Percentiles rank a stretch among this genome's conserved stretches.
phyloP scores from a whole-genome alignment of 106 monocot species.

The Hemerocallis citrina region DNA sequence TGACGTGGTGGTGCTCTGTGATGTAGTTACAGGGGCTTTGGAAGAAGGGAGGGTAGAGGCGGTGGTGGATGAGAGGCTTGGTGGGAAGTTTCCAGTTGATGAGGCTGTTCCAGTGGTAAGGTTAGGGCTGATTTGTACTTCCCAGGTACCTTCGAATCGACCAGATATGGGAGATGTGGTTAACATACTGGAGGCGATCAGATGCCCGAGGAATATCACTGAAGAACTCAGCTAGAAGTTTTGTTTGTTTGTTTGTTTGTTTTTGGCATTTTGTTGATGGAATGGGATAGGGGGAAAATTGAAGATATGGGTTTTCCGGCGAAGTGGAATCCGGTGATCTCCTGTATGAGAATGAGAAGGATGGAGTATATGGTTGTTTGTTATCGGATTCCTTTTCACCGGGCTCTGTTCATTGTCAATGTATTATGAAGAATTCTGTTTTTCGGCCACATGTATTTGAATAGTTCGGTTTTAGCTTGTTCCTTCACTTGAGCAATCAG shows the following conservation, averaged over 20 bases:
- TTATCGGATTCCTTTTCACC: no score
- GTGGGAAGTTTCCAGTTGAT: slow-evolving; percentile 15
- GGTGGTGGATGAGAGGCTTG: slow-evolving; percentile 16
- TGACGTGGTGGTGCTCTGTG: no score
- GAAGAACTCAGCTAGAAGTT: slow-evolving; percentile 7
- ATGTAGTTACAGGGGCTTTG: slow-evolving; percentile 12
- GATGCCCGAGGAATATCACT: slow-evolving; percentile 14
- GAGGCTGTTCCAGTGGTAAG: slow-evolving; percentile 23
- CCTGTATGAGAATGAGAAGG: no score
- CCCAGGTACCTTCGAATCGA: slow-evolving; percentile 23
- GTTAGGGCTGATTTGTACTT: slow-evolving; percentile 31
- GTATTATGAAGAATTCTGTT: no score
- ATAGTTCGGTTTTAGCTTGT: no score
- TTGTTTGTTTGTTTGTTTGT: no score
- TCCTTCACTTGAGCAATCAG: no score
- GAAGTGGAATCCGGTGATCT: background rate
- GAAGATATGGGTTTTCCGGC: no score
- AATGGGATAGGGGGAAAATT: background rate
- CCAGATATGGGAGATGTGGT: slow-evolving; percentile 38
- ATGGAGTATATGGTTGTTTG: background rate
- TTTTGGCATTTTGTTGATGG: background rate
- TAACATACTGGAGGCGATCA: slow-evolving; percentile 24
- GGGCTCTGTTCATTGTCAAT: no score
- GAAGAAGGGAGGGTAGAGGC: slow-evolving; percentile 21
- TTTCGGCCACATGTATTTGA: no score